These are phyloP conservation scores for Ophiostoma sp. DNA, from an alignment of 2,329 filamentous ascomycete species.

Conservation along the genomic window DNA sequence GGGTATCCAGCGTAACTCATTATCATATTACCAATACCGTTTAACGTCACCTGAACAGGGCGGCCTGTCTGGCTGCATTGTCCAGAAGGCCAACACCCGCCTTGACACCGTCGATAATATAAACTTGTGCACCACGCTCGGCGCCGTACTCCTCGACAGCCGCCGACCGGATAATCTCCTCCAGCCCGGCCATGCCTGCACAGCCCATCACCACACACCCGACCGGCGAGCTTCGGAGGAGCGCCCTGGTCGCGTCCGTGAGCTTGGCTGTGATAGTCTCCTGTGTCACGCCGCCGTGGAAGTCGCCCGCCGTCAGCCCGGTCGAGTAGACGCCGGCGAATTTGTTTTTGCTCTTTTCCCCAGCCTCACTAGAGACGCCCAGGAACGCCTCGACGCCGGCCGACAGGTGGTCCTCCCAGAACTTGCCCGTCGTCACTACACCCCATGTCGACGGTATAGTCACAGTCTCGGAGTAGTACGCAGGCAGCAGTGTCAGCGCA, in stretches of 20 bases:
- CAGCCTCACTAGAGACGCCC: slow-evolving; percentile 40
- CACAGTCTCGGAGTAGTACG: slow-evolving; percentile 27
- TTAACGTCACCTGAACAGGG: slow-evolving; percentile 34
- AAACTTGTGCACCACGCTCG: slow-evolving; percentile 49
- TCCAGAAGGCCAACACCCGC: slow-evolving; percentile 61
- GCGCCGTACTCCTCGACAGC: slow-evolving; percentile 60
- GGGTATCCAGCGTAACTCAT: neutral
- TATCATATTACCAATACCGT: neutral
- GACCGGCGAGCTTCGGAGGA: slow-evolving; percentile 55
- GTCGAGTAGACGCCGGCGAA: slow-evolving; percentile 82
- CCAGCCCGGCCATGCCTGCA: slow-evolving; percentile 84
- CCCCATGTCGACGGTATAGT: slow-evolving; percentile 55
- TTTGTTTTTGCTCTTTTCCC: slow-evolving; percentile 34
- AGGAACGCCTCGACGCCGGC: slow-evolving; percentile 61
- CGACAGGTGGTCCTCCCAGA: slow-evolving; percentile 71
- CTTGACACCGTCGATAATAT: slow-evolving; percentile 74
- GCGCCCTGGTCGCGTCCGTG: slow-evolving; percentile 60
- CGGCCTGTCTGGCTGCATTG: slow-evolving; percentile 44
- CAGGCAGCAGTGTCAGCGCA: slow-evolving; percentile 50
- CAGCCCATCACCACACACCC: slow-evolving; percentile 77
- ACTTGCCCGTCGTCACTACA: slow-evolving; percentile 80
- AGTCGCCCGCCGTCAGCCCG: slow-evolving; percentile 70
- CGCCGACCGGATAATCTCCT: slow-evolving; percentile 66
- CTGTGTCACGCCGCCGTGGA: slow-evolving; percentile 63
- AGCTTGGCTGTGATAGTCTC: slow-evolving; percentile 62